Evolutionary conservation across 163 green algal species (phyloP).

Genomic region (Coccomyxa subellipsoidea): DNA sequence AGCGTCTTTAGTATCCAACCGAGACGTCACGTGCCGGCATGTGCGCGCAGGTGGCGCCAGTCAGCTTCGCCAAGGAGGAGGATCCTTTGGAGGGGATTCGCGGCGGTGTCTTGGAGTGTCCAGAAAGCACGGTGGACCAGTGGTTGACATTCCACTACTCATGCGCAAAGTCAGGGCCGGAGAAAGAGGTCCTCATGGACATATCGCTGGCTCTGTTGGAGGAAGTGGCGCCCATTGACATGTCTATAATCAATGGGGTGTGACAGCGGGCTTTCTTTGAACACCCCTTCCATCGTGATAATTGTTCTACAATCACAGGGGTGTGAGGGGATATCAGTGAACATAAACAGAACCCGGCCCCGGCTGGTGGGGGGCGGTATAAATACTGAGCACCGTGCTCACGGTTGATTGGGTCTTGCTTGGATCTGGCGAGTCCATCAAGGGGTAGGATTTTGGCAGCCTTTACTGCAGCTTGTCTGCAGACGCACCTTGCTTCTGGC

Average conservation of each 20-base stretch:
- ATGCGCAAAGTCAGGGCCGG: not conserved
- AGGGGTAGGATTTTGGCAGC: too few species aligned
- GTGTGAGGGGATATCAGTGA: not conserved
- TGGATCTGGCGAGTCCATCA: too few species aligned
- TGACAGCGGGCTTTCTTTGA: not conserved
- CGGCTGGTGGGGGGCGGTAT: too few species aligned
- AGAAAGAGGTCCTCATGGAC: not conserved
- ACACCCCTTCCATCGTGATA: too few species aligned
- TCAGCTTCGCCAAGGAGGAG: not conserved
- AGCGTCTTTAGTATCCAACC: too few species aligned
- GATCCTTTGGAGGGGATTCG: not conserved
- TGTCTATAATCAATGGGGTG: not conserved
- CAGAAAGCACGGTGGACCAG: not conserved
- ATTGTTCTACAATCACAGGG: too few species aligned
- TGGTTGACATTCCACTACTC: not conserved
- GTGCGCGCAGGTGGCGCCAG: not conserved
- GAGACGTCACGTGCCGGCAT: not conserved
- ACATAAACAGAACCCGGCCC: too few species aligned
- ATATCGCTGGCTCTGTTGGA: not conserved
- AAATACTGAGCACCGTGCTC: too few species aligned
- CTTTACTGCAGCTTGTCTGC: too few species aligned
- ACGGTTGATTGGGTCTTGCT: too few species aligned
- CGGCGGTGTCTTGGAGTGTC: not conserved
- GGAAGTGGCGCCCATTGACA: conserved; percentile 6
- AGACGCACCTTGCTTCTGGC: too few species aligned